Evolutionary conservation across 2,329 filamentous ascomycete species (phyloP).

Genomic region (Aspergillus awamori): DNA sequence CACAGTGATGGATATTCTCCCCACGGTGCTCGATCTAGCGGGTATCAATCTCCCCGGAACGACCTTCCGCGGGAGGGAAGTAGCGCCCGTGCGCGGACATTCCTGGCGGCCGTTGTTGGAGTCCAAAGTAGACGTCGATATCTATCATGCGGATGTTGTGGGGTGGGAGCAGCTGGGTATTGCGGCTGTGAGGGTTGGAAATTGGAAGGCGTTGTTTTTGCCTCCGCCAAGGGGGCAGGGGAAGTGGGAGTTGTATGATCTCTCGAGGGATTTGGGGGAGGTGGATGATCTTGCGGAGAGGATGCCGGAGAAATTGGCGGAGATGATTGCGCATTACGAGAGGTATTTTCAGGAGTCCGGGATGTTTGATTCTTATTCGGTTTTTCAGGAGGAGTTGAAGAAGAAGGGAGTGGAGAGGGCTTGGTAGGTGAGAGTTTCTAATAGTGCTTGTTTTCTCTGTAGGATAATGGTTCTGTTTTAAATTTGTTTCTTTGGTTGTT

Average conservation of each 20-base stretch:
- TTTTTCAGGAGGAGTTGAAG: constrained; percentile 1
- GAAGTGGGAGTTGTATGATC: constrained; percentile 4
- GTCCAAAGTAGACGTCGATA: background rate
- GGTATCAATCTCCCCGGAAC: background rate
- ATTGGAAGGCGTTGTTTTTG: constrained; percentile 3
- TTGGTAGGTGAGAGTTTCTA: background rate
- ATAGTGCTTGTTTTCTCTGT: no score
- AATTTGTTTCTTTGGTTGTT: no score
- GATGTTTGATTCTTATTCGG: background rate
- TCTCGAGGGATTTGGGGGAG: background rate
- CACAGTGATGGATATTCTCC: background rate
- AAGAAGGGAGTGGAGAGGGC: background rate
- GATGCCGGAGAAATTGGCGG: background rate
- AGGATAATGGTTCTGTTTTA: no score
- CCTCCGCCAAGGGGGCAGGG: constrained; percentile 8
- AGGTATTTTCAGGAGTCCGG: background rate
- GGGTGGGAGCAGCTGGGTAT: constrained; percentile 3
- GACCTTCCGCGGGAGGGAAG: background rate
- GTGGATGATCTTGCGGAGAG: background rate
- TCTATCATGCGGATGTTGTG: background rate
- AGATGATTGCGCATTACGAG: background rate
- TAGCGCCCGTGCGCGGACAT: background rate
- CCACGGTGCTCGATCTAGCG: background rate
- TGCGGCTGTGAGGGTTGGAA: background rate
- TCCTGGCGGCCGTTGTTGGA: background rate